Evolutionary conservation across 768 basidiomycete genomes (phyloP).

Genomic region (Termitomyces sp.): DNA sequence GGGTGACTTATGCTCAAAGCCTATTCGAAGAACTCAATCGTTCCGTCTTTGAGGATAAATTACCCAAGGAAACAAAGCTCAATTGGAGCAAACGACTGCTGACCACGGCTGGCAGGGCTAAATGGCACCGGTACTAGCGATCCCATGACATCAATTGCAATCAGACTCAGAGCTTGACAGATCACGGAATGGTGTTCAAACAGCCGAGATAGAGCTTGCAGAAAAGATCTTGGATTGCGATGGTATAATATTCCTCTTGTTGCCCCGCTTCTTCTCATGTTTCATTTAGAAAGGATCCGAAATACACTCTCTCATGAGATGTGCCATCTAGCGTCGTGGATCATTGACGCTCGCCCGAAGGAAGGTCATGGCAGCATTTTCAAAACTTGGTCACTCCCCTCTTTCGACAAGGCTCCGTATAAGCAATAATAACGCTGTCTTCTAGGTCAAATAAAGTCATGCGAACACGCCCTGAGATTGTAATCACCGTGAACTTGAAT

Average conservation of each 20-base stretch:
- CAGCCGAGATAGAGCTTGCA: conserved; percentile 70
- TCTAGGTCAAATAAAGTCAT: conserved; percentile 70
- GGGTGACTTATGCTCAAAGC: conserved; percentile 47
- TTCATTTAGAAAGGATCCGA: conserved; percentile 60
- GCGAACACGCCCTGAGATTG: conserved; percentile 60
- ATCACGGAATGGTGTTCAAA: conserved; percentile 52
- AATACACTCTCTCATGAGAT: conserved; percentile 88
- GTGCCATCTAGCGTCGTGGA: conserved; percentile 88
- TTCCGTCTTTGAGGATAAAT: conserved; percentile 45
- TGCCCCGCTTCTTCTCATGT: neutral
- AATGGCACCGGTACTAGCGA: conserved; percentile 48
- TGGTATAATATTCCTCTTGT: conserved; percentile 37
- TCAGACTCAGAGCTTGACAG: conserved; percentile 24
- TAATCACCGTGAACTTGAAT: conserved; percentile 49
- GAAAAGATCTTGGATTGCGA: conserved; percentile 75
- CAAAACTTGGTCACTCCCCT: conserved; percentile 53
- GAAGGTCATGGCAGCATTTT: conserved; percentile 73
- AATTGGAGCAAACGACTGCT: conserved; percentile 64
- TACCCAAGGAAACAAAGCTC: conserved; percentile 52
- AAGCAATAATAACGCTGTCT: neutral
- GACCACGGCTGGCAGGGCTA: conserved; percentile 68
- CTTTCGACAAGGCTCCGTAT: neutral
- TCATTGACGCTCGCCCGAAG: conserved; percentile 64
- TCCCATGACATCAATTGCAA: neutral
- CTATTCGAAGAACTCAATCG: conserved; percentile 61